Evolutionary conservation across 768 basidiomycete genomes (phyloP).

Genomic region (Baorangia bicolor): DNA sequence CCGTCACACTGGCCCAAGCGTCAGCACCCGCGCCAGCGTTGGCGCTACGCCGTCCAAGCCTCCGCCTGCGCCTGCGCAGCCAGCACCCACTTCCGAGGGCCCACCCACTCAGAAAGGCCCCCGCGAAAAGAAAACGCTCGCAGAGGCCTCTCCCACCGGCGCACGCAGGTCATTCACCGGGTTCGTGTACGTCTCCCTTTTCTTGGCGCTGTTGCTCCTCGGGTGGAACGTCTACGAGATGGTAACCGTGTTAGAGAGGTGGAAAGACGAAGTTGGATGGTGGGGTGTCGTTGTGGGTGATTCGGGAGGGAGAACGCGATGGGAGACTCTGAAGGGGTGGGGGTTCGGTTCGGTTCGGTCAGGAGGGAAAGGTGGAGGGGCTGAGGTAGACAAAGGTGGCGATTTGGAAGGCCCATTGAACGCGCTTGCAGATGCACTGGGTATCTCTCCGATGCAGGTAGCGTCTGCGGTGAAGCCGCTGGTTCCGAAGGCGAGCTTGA

Average conservation of each 20-base stretch:
- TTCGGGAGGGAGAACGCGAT: background rate
- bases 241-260: constrained; percentile 43
- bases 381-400: background rate
- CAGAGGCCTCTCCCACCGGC: constrained; percentile 3
- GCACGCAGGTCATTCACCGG: constrained; percentile 19
- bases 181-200: constrained; percentile 50
- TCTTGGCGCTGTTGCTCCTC: constrained; percentile 41
- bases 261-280: constrained; percentile 56
- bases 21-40: constrained; percentile 1
- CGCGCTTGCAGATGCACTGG: constrained; percentile 59
- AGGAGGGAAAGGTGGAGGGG: background rate
- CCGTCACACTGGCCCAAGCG: constrained; percentile 20
- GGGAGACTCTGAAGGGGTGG: background rate
- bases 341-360: constrained; percentile 5
- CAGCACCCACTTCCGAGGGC: background rate
- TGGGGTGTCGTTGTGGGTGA: constrained; percentile 35
- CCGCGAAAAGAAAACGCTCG: background rate
- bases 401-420: constrained; percentile 57
- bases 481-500: constrained; percentile 60
- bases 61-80: background rate
- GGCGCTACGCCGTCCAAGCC: constrained; percentile 1
- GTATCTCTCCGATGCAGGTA: constrained; percentile 57
- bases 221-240: constrained; percentile 54
- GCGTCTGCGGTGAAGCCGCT: constrained; percentile 61
- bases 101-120: background rate